These are phyloP conservation scores for Suillus bovinus DNA, from an alignment of 768 basidiomycete genomes.

Conservation along the genomic window DNA sequence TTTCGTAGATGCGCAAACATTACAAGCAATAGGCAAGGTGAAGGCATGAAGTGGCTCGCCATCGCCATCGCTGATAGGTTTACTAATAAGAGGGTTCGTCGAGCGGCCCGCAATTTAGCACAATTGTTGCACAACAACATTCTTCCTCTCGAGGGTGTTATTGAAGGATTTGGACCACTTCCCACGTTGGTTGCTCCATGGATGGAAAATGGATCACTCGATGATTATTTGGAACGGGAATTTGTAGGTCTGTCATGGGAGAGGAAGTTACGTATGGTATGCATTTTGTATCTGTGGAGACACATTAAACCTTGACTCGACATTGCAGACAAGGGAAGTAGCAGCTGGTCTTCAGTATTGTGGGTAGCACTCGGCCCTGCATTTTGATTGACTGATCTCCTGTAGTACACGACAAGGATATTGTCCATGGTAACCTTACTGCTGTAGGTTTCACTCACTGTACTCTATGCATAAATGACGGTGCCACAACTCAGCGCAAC, in stretches of 20 bases:
- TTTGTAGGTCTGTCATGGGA: not conserved
- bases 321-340: not conserved
- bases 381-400: not conserved
- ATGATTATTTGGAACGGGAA: constrained; percentile 25
- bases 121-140: constrained; percentile 29
- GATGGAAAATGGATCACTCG: constrained; percentile 31
- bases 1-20: too few relatives aligned
- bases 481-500: not conserved
- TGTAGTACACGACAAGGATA: not conserved
- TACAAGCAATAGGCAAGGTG: too few relatives aligned
- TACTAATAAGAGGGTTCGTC: constrained; percentile 24
- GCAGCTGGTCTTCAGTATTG: not conserved
- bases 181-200: constrained; percentile 25
- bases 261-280: not conserved
- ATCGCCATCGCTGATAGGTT: not conserved
- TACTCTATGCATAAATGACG: not conserved
- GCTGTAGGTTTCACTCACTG: not conserved
- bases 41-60: too few relatives aligned
- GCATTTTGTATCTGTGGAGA: not conserved
- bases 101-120: constrained; percentile 32
- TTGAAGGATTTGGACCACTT: constrained; percentile 10
- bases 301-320: not conserved
- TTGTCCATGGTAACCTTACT: not conserved
- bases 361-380: not conserved
- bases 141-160: constrained; percentile 30